Conservation (phyloP, 768 basidiomycete genomes). For the Panaeolus cyanescens region DNA sequence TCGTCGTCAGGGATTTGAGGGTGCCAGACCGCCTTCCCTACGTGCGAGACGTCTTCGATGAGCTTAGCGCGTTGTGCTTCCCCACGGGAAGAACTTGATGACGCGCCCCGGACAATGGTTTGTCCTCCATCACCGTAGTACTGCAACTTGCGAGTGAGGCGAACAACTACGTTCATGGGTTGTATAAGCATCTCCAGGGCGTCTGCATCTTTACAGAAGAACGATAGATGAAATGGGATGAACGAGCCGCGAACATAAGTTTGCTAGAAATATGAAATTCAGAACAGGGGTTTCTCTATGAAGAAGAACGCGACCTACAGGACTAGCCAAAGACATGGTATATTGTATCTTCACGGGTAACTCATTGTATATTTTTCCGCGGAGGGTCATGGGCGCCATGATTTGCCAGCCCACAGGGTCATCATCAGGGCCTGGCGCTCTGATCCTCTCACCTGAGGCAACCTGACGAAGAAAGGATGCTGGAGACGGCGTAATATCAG, state of each 20-base stretch:
- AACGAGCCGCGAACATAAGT: constrained; percentile 40
- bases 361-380: constrained; percentile 22
- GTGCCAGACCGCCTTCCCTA: constrained; percentile 33
- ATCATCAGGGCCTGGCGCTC: constrained; percentile 30
- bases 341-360: constrained; percentile 26
- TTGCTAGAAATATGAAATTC: constrained; percentile 16
- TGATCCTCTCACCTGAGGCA: constrained; percentile 30
- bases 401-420: constrained; percentile 39
- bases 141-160: constrained; percentile 29
- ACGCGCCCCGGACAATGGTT: neutral
- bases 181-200: constrained; percentile 31
- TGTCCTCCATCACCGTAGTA: constrained; percentile 20
- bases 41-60: constrained; percentile 11
- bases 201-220: constrained; percentile 28
- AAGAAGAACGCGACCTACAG: neutral
- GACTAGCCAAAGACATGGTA: constrained; percentile 16
- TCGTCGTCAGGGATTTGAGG: constrained; percentile 6
- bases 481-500: constrained; percentile 30
- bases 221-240: constrained; percentile 35
- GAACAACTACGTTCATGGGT: constrained; percentile 24
- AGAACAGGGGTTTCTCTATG: neutral
- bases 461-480: constrained; percentile 32
- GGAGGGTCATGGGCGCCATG: constrained; percentile 17
- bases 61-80: neutral
- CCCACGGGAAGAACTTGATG: neutral